Base-by-base conservation (phyloP, 2,329 filamentous ascomycete genomes). In the Xylariaceae sp. region DNA sequence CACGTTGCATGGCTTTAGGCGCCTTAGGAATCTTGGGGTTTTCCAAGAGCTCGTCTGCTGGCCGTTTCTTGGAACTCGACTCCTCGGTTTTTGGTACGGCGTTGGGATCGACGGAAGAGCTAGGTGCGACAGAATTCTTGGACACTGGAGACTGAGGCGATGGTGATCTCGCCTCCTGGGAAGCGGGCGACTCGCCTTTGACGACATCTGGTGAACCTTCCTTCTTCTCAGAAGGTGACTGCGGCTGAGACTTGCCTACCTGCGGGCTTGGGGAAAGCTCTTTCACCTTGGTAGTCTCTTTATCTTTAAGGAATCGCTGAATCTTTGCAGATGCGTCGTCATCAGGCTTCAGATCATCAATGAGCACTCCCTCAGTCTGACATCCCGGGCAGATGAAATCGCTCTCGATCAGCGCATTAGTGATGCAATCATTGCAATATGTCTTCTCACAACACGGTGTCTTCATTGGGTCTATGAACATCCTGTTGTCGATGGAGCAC, bases 351-450 rank as follows among this genome's bases (percentile, higher is more conserved):
- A 99, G 84, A 76, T 96, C 89, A 82, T 97, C 93, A 77, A 97
- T 89, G 70, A 97, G 81, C 65, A 97, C 90, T 71, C 90, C 90
- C 73, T 96, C 92, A 64, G 88, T 89, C 76, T 90, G 86, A 80
- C 94, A 99, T 68, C 87, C 88, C 65, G 94, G 94, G 76, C 94
- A 99, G 76, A 92, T 82, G 77, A 99, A 92, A 82, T 99, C 94
- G 84, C 89, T 94, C 81, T 97, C 92, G 78, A 97, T 93, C 77
- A 99, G 87, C 77, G 92, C 90, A 84, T 96, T 96, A 75, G 94
- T 95, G 78, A 99, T 97, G 88, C 94, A 99, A 75, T 97, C 92
- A 85, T 94, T 94, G 83, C 94, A 99, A 82, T 96, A 99, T 73
- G 92, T 97, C 84, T 89, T 95, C 79, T 89, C 85, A 82, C 94